Evolutionary conservation across 805 yeast genomes (phyloP).

Genomic region (Pichia scutulata): DNA sequence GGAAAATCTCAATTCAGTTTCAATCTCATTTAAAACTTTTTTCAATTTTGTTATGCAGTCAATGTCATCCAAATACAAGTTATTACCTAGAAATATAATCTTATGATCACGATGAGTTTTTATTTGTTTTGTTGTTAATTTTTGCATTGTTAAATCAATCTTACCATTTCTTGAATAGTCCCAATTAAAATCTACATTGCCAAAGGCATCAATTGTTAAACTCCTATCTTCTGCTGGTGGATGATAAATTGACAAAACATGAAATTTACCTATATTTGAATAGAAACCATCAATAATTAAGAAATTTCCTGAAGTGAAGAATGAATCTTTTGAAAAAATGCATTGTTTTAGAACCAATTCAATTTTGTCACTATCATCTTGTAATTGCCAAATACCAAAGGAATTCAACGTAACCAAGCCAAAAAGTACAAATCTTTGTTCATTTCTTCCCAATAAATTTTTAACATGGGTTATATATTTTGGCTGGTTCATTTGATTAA

Average conservation of each 20-base stretch:
- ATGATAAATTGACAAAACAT: conserved; percentile 69
- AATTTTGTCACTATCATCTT: conserved; percentile 73
- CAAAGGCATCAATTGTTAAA: conserved; percentile 59
- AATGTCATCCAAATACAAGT: conserved; percentile 56
- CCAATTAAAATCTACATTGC: conserved; percentile 59
- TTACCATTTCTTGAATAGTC: conserved; percentile 32
- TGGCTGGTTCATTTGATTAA: conserved; percentile 8
- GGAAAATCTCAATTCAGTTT: conserved; percentile 31
- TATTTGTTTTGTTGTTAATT: conserved; percentile 44
- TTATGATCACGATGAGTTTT: conserved; percentile 42
- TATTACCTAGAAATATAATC: conserved; percentile 67
- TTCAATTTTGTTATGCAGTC: conserved; percentile 54
- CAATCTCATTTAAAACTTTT: conserved; percentile 51
- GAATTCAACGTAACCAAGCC: conserved; percentile 64
- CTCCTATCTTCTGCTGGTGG: conserved; percentile 83
- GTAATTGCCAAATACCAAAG: conserved; percentile 65
- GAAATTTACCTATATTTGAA: conserved; percentile 60
- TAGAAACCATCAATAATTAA: conserved; percentile 82
- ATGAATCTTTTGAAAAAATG: conserved; percentile 54
- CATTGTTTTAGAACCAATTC: conserved; percentile 59
- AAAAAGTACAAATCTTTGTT: conserved; percentile 63
- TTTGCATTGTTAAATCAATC: conserved; percentile 52
- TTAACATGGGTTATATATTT: conserved; percentile 60
- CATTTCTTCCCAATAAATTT: conserved; percentile 80
- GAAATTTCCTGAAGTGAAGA: conserved; percentile 67